Conservation (phyloP, 257 asterid genomes). For the Fraxinus pennsylvanica region DNA sequence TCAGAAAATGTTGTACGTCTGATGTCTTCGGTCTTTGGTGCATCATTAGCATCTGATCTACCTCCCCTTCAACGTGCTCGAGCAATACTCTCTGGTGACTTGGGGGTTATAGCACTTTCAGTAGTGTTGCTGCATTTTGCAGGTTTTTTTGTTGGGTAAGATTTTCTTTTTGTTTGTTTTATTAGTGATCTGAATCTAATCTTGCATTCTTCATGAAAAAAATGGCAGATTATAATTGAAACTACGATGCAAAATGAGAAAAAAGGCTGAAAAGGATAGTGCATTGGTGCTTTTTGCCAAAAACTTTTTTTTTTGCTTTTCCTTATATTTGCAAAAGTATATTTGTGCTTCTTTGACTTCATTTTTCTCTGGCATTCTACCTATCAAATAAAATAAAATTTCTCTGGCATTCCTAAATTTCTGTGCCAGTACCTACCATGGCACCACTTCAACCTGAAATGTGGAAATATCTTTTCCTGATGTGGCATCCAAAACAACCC, state of each 20-base stretch:
- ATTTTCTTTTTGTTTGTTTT: slow-evolving; percentile 12
- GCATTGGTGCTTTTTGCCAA: background rate
- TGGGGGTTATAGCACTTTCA: slow-evolving; percentile 62
- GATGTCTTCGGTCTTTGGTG: slow-evolving; percentile 54
- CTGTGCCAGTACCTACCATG: background rate
- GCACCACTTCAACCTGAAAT: background rate
- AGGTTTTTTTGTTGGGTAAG: slow-evolving; percentile 91
- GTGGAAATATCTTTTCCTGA: background rate
- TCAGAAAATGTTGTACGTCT: slow-evolving; percentile 73
- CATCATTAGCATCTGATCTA: slow-evolving; percentile 50
- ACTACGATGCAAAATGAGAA: background rate
- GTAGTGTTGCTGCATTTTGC: slow-evolving; percentile 75
- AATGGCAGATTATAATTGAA: background rate
- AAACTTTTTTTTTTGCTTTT: background rate
- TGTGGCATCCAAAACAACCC: background rate
- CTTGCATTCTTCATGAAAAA: background rate
- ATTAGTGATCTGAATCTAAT: background rate
- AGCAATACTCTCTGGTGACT: slow-evolving; percentile 58
- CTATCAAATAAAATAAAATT: too few relatives aligned
- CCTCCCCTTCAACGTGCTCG: slow-evolving; percentile 43
- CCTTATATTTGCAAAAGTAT: background rate
- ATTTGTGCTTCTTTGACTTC: background rate
- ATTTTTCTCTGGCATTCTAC: background rate
- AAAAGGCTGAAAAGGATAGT: background rate
- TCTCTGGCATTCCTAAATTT: background rate